Base-by-base conservation (phyloP, 805 yeast species). In the Candida tallmaniae region DNA sequence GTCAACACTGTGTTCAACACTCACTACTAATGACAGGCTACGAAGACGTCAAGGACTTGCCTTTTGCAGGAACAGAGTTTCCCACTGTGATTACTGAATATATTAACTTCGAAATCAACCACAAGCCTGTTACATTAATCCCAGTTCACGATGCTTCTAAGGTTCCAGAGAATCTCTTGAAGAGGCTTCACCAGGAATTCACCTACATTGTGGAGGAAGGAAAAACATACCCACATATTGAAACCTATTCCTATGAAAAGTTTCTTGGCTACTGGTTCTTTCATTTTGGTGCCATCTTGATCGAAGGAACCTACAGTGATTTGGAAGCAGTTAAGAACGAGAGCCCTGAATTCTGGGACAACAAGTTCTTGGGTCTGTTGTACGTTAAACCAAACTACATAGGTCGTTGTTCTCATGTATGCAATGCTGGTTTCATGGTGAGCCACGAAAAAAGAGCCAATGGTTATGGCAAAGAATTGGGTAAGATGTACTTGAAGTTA, bases 371-470 rank as follows among this genome's bases (percentile, higher is more conserved):
- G 29, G 97, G 96, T 1, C 74, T 83, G 2, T 83, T 80, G 53
- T 84, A 81, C 55, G 67, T 88, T 48, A 87, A 84, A 51, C 96
- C 97, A 12, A 89, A 89, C 57, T 89, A 88, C 52, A 59, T 68
- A 2, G 96, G 95, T 6, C 72, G 95, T 38, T 80, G 90, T 42
- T 77, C 93, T 0, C 96, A 89, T 50, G 80, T 76, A 19, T 86
- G 96, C 50, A 89, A 89, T 54, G 96, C 80, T 0, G 96, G 94
- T 0, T 89, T 89, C 51, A 53, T 87, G 8, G 95, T 89, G 5
- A 73, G 73, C 39, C 65, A 68, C 6, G 43, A 43, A 0, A 61
- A 62, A 17, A 70, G 97, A 41, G 93, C 94, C 0, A 55, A 68
- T 30, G 80, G 83, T 7, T 57, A 85, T 11, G 96, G 96, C 1